Evolutionary conservation across 768 basidiomycete genomes (phyloP), one percentile per base, ranked within the genome.

Genomic region (Lentinula sp.): DNA sequence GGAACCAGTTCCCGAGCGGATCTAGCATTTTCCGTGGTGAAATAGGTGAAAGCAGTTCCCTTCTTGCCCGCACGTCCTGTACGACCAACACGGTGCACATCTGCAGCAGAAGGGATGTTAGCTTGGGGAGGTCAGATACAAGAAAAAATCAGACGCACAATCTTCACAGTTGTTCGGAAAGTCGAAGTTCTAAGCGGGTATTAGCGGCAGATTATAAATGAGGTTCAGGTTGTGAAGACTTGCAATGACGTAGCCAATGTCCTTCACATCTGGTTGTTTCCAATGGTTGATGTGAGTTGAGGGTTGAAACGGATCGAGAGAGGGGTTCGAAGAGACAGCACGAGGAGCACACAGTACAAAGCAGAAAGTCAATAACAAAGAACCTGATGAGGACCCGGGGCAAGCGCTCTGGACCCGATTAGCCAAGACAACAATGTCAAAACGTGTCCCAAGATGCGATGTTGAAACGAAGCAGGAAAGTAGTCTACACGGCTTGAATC

Each of bases 101-200:
- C 3, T 8, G 21, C 28, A 60, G 1, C 28, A 18, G 13, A 42
- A 61, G 21, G 23, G 42, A 52, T 35, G 39, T 37, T 31, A 16
- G 21, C n/a, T 15, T 7, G 31, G 31, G 15, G 16, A 49, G 28
- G 28, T 28, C 28, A 28, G 11, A 13, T 3, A 52, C 3, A 10
- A 16, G 49, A 45, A 10, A 39, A 13, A 48, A 58, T 0, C 83
- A 50, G 74, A 93, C 92, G 98, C 94, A 75, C 98, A 98, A 75
- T 97, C 95, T 78, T 96, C 95, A 69, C 91, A 93, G 71, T 96
- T 95, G 76, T 97, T 97, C 1, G 95, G 95, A 80, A 98, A 97
- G 73, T 98, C 95, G 72, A 92, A 95, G 76, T 95, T 95, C 94
- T 95, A 65, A 48, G n/a, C 59, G 39, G 54, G 61, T 66, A 56